Evolutionary conservation across 805 yeast species (phyloP).

Genomic region (Lachancea meyersii): DNA sequence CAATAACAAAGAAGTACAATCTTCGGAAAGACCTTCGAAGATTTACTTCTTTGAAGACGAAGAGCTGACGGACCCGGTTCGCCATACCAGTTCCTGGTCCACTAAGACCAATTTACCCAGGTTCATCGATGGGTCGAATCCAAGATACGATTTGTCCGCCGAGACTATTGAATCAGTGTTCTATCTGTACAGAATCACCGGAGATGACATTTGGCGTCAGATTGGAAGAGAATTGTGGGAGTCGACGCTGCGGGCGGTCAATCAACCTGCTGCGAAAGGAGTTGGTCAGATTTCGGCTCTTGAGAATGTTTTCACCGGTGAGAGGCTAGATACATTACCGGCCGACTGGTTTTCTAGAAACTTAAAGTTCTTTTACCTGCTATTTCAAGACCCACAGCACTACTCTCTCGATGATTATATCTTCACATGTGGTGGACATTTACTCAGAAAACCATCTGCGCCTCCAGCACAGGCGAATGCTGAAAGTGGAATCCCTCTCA

Average conservation of each 20-base stretch:
- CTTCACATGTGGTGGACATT: conserved; percentile 57
- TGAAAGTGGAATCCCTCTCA: neutral
- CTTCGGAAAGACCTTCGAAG: conserved; percentile 1
- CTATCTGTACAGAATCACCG: conserved; percentile 53
- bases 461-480: neutral
- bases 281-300: conserved; percentile 36
- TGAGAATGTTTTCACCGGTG: conserved; percentile 14
- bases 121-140: conserved; percentile 30
- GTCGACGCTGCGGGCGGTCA: conserved; percentile 31
- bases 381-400: conserved; percentile 40
- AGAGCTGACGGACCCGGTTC: neutral
- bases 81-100: neutral
- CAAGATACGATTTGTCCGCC: conserved; percentile 47
- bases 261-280: conserved; percentile 36
- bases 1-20: neutral
- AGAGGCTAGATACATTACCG: conserved; percentile 4
- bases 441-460: neutral
- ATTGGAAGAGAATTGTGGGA: conserved; percentile 47
- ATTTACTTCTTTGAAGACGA: conserved; percentile 1
- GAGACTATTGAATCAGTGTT: conserved; percentile 58
- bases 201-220: conserved; percentile 51
- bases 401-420: conserved; percentile 49
- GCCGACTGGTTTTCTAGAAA: conserved; percentile 53
- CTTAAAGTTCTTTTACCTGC: conserved; percentile 47
- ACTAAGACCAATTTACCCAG: conserved; percentile 22